These are phyloP conservation scores for Papilionanthe hybrid DNA, from an alignment of 116 monocot genomes.

Conservation along the genomic window DNA sequence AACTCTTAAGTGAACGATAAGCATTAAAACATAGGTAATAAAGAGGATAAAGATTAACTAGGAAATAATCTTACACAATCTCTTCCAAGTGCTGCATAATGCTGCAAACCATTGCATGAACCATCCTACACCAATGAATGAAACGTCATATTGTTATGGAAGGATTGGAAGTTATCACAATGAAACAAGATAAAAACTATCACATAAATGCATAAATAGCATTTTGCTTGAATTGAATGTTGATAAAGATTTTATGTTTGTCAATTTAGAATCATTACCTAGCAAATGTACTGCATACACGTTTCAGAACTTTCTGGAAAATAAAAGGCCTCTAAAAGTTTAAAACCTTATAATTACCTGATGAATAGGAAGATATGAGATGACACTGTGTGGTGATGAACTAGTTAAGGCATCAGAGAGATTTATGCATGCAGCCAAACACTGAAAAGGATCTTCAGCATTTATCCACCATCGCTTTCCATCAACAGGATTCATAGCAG, in stretches of 20 bases:
- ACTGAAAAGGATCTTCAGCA: constrained; percentile 88
- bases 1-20: not conserved
- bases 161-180: not conserved
- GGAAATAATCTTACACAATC: constrained; percentile 35
- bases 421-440: constrained; percentile 77
- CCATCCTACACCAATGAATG: constrained; percentile 38
- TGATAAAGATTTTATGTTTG: not conserved
- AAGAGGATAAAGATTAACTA: not conserved
- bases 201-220: not conserved
- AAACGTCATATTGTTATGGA: not conserved
- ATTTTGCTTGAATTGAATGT: not conserved
- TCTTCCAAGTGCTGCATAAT: constrained; percentile 67
- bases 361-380: constrained; percentile 76
- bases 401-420: constrained; percentile 60
- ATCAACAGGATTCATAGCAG: constrained; percentile 68
- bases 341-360: constrained; percentile 30
- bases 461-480: constrained; percentile 74
- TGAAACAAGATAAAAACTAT: not conserved
- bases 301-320: not conserved
- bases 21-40: not conserved
- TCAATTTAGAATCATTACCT: not conserved
- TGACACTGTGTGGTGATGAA: constrained; percentile 27
- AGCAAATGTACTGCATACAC: not conserved
- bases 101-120: constrained; percentile 69
- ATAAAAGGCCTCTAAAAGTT: not conserved